These are phyloP conservation scores for Geosmithia flava DNA, from an alignment of 2,329 filamentous ascomycete species.

Conservation along the genomic window DNA sequence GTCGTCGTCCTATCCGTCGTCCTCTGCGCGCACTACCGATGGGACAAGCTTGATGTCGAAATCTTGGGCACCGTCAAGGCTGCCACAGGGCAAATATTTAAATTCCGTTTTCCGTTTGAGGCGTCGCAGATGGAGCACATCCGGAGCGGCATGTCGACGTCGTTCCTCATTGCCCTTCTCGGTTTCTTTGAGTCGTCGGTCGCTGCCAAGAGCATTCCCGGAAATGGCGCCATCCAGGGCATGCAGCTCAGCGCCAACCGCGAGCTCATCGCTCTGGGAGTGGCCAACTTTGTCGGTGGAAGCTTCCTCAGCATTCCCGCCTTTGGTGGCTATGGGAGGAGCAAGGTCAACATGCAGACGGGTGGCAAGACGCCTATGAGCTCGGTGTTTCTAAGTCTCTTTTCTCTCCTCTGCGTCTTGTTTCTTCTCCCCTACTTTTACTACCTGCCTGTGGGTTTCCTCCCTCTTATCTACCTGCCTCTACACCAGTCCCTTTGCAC, in stretches of 20 bases:
- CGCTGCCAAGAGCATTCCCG: conserved; percentile 79
- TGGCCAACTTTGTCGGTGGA: conserved; percentile 82
- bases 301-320: conserved; percentile 88
- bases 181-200: conserved; percentile 99
- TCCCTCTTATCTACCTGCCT: background rate
- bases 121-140: conserved; percentile 67
- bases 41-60: conserved; percentile 69
- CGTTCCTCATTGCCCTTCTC: conserved; percentile 84
- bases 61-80: conserved; percentile 75
- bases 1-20: conserved; percentile 79
- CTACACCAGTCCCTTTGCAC: background rate
- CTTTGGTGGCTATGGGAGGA: conserved; percentile 92
- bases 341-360: conserved; percentile 88
- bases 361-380: conserved; percentile 91
- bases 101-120: conserved; percentile 78
- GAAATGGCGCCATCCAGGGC: conserved; percentile 56
- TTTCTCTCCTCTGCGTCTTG: conserved; percentile 69
- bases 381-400: conserved; percentile 72
- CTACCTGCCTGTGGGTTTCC: conserved; percentile 69
- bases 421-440: conserved; percentile 87
- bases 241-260: conserved; percentile 83
- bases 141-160: conserved; percentile 75
- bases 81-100: conserved; percentile 57
- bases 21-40: conserved; percentile 62
- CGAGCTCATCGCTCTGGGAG: conserved; percentile 82